Conservation (phyloP, 2,329 filamentous ascomycete genomes). For the Ophiocordyceps sinensis region DNA sequence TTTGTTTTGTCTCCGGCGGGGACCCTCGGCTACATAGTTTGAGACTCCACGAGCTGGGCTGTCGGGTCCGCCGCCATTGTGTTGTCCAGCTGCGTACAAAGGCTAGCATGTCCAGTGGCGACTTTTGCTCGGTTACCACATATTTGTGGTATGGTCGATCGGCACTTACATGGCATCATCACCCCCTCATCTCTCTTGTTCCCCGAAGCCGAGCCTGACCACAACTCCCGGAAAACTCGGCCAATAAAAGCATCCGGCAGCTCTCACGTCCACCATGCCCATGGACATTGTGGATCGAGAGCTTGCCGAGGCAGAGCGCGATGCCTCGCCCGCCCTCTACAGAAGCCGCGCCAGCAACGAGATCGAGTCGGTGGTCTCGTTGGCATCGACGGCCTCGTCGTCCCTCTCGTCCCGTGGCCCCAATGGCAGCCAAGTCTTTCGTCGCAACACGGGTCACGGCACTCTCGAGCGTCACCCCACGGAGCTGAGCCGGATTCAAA, state of each 20-base stretch:
- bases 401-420: slow-evolving; percentile 24
- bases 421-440: slow-evolving; percentile 42
- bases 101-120: too few species aligned
- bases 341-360: slow-evolving; percentile 30
- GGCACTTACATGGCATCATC: too few species aligned
- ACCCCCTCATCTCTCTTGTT: background rate
- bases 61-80: too few species aligned
- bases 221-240: too few species aligned
- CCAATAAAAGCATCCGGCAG: too few species aligned
- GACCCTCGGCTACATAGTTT: too few species aligned
- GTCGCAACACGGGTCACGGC: slow-evolving; percentile 35
- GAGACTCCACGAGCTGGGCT: too few species aligned
- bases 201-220: too few species aligned
- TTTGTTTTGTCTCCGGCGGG: too few species aligned
- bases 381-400: slow-evolving; percentile 33
- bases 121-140: too few species aligned
- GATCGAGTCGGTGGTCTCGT: slow-evolving; percentile 43
- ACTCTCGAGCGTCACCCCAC: slow-evolving; percentile 56
- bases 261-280: slow-evolving; percentile 13
- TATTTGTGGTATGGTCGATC: too few species aligned
- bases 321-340: slow-evolving; percentile 30
- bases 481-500: slow-evolving; percentile 56
- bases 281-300: slow-evolving; percentile 41
- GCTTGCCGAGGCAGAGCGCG: slow-evolving; percentile 37
- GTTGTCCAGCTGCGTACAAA: too few species aligned